Conservation (phyloP, 2,329 filamentous ascomycete genomes). For the Helotiales sp. region DNA sequence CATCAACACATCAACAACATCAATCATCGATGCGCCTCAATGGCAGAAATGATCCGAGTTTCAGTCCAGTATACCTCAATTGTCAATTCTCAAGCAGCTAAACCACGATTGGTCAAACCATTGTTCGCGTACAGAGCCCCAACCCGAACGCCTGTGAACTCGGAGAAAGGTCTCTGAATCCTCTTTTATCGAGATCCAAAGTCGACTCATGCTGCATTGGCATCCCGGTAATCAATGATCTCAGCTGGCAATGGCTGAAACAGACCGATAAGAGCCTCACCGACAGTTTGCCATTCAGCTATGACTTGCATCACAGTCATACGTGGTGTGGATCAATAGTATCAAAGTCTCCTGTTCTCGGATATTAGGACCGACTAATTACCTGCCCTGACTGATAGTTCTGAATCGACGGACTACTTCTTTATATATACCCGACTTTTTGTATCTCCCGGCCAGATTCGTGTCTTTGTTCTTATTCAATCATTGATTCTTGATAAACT, state of each 20-base stretch:
- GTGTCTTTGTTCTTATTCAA: slow-evolving; percentile 1
- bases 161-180: background rate
- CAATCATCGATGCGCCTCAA: background rate
- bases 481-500: background rate
- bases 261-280: slow-evolving; percentile 17
- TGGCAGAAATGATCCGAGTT: too few relatives aligned
- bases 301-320: slow-evolving; percentile 12
- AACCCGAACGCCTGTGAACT: background rate
- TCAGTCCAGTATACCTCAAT: background rate
- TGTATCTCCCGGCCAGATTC: background rate
- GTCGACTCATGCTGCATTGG: background rate
- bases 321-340: slow-evolving; percentile 20
- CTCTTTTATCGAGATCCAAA: background rate
- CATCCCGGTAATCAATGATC: background rate
- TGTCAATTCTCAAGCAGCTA: background rate
- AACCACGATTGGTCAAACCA: too few relatives aligned
- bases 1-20: background rate
- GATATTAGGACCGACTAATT: slow-evolving; percentile 21
- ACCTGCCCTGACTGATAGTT: background rate
- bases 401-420: background rate
- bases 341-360: slow-evolving; percentile 22
- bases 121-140: background rate
- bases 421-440: background rate
- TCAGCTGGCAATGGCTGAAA: background rate
- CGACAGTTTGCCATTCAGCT: slow-evolving; percentile 8